Percentiles rank a stretch among this genome's conserved stretches.
Conservation (phyloP, 1,139 yeast species). For the Zygotorulaspora mrakii region DNA sequence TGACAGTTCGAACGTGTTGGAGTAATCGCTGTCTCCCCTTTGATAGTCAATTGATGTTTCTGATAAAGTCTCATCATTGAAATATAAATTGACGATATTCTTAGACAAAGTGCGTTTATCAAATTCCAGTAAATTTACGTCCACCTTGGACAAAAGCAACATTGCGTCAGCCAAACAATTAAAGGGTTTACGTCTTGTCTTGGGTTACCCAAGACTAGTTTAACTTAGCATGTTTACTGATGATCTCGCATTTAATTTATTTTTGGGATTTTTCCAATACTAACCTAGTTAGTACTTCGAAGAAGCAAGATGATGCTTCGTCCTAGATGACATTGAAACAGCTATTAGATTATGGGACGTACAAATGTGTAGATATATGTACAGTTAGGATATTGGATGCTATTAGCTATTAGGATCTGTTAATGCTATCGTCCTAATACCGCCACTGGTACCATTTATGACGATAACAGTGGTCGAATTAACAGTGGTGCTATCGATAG, state of each 20-base stretch:
- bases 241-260: slow-evolving; percentile 7
- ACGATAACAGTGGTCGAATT: slow-evolving; percentile 17
- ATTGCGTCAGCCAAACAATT: slow-evolving; percentile 7
- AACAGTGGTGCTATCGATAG: slow-evolving; percentile 8
- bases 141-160: slow-evolving; percentile 26
- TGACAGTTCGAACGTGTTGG: slow-evolving; percentile 21
- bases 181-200: no score
- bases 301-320: no score
- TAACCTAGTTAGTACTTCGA: no score
- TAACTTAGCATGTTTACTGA: slow-evolving; percentile 7
- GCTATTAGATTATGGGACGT: neutral
- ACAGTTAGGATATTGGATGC: no score
- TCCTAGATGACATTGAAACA: neutral
- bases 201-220: no score
- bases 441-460: slow-evolving; percentile 23
- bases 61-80: slow-evolving; percentile 11
- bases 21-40: slow-evolving; percentile 17
- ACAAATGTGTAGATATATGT: neutral
- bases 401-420: slow-evolving; percentile 4
- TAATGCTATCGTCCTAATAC: slow-evolving; percentile 7
- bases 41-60: slow-evolving; percentile 2
- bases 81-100: slow-evolving; percentile 17
- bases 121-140: slow-evolving; percentile 23
- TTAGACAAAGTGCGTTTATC: slow-evolving; percentile 11
- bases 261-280: slow-evolving; percentile 1